Percentiles rank a stretch among this genome's conserved stretches.
Conservation (phyloP, 148 eudicot species). For the Nepenthes mirabilis region DNA sequence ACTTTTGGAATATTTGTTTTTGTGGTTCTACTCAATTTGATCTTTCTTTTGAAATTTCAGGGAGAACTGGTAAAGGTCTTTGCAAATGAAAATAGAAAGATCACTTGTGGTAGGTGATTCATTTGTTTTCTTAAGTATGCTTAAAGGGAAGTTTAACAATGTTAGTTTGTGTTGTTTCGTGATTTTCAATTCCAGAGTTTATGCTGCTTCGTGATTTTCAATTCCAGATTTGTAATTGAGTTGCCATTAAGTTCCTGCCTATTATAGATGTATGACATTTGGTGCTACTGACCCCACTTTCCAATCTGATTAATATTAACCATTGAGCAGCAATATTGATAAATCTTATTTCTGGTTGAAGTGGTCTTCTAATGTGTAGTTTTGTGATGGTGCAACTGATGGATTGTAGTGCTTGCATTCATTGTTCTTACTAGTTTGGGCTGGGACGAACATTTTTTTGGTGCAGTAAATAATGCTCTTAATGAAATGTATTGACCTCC, state of each 20-base stretch:
- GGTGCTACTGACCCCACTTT: too few relatives aligned
- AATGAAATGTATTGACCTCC: too few relatives aligned
- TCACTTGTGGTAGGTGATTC: conserved; percentile 56
- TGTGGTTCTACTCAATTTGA: background rate
- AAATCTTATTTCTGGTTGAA: too few relatives aligned
- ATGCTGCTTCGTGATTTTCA: background rate
- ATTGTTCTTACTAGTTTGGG: too few relatives aligned
- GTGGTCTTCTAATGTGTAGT: too few relatives aligned
- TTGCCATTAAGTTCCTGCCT: background rate
- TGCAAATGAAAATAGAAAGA: conserved; percentile 79
- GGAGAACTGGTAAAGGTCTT: conserved; percentile 86
- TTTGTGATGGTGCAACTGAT: too few relatives aligned
- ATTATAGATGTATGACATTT: too few relatives aligned
- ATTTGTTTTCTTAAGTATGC: background rate
- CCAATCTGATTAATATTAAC: too few relatives aligned
- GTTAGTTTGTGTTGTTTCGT: background rate
- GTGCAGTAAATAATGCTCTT: too few relatives aligned
- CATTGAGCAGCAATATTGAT: too few relatives aligned
- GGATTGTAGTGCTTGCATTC: too few relatives aligned
- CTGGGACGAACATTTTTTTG: too few relatives aligned
- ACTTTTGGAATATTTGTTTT: background rate
- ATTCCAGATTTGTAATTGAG: background rate
- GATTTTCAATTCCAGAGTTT: background rate
- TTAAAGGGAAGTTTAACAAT: background rate
- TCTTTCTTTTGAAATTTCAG: conserved; percentile 27